A percentile compares a stretch with the other conserved stretches of the same genome.
phyloP scores from a whole-genome alignment of 2,329 filamentous ascomycete species.

The Fusarium paranaense region DNA sequence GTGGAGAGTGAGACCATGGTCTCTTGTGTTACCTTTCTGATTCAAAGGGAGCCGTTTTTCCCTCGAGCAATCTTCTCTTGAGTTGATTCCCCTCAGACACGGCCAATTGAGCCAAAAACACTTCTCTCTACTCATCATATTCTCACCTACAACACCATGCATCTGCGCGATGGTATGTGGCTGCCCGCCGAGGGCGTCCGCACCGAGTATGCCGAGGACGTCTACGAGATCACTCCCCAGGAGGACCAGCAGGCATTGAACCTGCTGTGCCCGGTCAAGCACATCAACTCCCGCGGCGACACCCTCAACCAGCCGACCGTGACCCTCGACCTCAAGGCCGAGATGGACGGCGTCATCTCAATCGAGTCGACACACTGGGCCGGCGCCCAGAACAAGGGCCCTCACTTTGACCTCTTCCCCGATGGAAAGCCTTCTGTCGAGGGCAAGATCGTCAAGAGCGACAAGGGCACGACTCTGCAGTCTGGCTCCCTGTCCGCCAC shows the following conservation, averaged over 20 bases:
- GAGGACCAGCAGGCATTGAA: slow-evolving; percentile 60
- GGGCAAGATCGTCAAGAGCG: slow-evolving; percentile 45
- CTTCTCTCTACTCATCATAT: not conserved
- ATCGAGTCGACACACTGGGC: slow-evolving; percentile 55
- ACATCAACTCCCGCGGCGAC: slow-evolving; percentile 65
- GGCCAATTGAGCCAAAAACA: slow-evolving; percentile 9
- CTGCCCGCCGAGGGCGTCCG: slow-evolving; percentile 69
- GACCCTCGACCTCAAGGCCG: slow-evolving; percentile 53
- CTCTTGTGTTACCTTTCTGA: not conserved
- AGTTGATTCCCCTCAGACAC: slow-evolving; percentile 3
- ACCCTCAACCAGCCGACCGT: slow-evolving; percentile 67
- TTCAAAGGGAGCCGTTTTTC: slow-evolving; percentile 21
- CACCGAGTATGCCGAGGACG: slow-evolving; percentile 74
- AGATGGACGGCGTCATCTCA: slow-evolving; percentile 55
- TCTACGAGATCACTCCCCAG: slow-evolving; percentile 62
- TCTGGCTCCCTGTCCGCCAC: slow-evolving; percentile 52
- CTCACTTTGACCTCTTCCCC: slow-evolving; percentile 55
- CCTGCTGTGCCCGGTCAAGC: slow-evolving; percentile 66
- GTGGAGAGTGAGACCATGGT: slow-evolving; percentile 29
- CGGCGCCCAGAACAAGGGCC: slow-evolving; percentile 51
- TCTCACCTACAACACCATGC: slow-evolving; percentile 39
- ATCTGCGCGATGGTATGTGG: slow-evolving; percentile 66
- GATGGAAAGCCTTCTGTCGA: slow-evolving; percentile 47
- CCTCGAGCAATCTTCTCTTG: not conserved
- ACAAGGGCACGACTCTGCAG: slow-evolving; percentile 51